Base-by-base conservation (phyloP, 345 rosid genomes). In the Reutealis trisperma region DNA sequence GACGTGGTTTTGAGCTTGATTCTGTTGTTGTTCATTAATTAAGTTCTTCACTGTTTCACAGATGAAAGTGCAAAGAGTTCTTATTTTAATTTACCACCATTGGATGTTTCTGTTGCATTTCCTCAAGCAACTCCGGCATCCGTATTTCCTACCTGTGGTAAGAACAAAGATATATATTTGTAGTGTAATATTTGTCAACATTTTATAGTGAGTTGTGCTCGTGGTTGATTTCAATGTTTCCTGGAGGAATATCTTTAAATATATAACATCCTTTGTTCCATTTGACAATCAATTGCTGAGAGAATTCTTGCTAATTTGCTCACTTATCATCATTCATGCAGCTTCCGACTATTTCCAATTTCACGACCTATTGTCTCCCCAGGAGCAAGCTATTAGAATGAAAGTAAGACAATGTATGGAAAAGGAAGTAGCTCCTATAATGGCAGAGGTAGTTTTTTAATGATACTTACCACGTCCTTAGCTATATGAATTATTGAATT, bases 71-170 rank as follows among this genome's bases (percentile, higher is more conserved):
- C 61, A 63, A 86, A 55, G 83, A 89, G 83, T 79, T 91, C 96
- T 11, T 91, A 93, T 83, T 86, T 85, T 73, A 73, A 83, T 81
- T 82, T 75, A 54, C 94, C 96, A 0, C 30, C 96, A 0, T 76
- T 96, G 93, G 96, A 92, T 73, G 80, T 92, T 30, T 91, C 99
- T 16, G 22, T 79, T 62, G 97, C 97, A 34, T 96, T 96, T 78
- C 99, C 99, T 80, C 99, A 92, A 81, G 98, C 99, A 78, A 94
- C 96, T 30, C 91, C 99, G 1, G 99, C 95, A 8, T 89, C 99
- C 19, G 57, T 32, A 14, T 96, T 96, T 81, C 99, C 99, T 81
- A 88, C 97, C 9, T 84, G 84, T 64, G 89, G 99, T 96, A 84
- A 84, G 85, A 59, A 73, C 49, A 62, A 37, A 16, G 6, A 67